Conservation (phyloP, 1,139 yeast species). For the Saccharomyces hybrid region DNA sequence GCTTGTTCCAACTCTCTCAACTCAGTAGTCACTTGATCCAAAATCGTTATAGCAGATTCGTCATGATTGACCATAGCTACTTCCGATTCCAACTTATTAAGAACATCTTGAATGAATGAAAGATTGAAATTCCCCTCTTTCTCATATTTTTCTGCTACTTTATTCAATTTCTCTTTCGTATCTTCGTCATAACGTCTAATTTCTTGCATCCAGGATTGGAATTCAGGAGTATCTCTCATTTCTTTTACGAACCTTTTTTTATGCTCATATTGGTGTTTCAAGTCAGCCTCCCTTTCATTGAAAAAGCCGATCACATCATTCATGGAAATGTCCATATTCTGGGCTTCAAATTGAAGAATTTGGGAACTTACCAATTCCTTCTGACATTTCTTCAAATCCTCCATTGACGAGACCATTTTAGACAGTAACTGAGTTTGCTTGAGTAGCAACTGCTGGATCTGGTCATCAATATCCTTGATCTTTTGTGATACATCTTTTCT, state of each 20-base stretch:
- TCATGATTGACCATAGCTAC: constrained; percentile 34
- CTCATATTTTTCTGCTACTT: constrained; percentile 41
- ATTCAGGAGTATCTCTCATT: constrained; percentile 41
- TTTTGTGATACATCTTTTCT: constrained; percentile 25
- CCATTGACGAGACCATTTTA: constrained; percentile 9
- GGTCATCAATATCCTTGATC: constrained; percentile 27
- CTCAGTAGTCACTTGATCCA: constrained; percentile 33
- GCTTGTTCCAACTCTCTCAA: constrained; percentile 19
- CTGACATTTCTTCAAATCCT: constrained; percentile 13
- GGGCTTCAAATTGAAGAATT: constrained; percentile 17
- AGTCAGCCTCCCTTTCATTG: constrained; percentile 29
- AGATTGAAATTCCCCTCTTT: constrained; percentile 40
- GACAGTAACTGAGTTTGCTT: constrained; percentile 14
- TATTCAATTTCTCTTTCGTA: constrained; percentile 38
- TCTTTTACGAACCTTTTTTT: constrained; percentile 40
- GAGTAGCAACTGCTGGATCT: constrained; percentile 16
- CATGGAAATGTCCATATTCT: constrained; percentile 20
- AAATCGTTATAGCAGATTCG: constrained; percentile 36
- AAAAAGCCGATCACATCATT: constrained; percentile 20
- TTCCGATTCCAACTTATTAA: constrained; percentile 35
- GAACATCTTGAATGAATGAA: constrained; percentile 29
- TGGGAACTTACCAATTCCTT: constrained; percentile 11
- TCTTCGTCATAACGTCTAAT: constrained; percentile 39
- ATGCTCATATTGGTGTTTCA: constrained; percentile 34
- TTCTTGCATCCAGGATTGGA: constrained; percentile 38